Evolutionary conservation across 768 basidiomycete species (phyloP).

Genomic region (Boletus eberwhitei): DNA sequence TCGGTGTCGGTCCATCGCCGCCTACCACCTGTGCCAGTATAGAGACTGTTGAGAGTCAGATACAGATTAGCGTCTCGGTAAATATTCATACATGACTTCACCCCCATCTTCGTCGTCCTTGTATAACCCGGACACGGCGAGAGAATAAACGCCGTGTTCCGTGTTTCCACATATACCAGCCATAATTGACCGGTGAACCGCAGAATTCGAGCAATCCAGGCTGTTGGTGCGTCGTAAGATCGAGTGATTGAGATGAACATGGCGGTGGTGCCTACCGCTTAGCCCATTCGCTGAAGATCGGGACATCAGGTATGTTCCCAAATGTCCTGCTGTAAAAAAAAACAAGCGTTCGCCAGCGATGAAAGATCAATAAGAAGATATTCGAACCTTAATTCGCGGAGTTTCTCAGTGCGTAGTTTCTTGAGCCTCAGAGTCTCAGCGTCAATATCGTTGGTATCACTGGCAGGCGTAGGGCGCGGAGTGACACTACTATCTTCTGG

Average conservation of each 20-base stretch:
- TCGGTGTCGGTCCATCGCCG: background rate
- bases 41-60: conserved; percentile 20
- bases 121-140: conserved; percentile 21
- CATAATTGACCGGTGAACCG: conserved; percentile 15
- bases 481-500: background rate
- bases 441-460: background rate
- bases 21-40: conserved; percentile 28
- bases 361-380: background rate
- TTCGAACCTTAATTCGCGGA: background rate
- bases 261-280: conserved; percentile 13
- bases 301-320: conserved; percentile 24
- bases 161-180: conserved; percentile 23
- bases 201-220: conserved; percentile 1
- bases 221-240: conserved; percentile 1
- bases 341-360: background rate
- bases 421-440: background rate
- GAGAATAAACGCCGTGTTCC: conserved; percentile 11
- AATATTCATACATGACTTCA: conserved; percentile 22
- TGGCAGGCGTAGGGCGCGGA: background rate
- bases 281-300: conserved; percentile 20
- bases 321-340: conserved; percentile 16
- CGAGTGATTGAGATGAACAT: background rate
- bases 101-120: conserved; percentile 25
- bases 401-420: background rate
- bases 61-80: background rate